Conservation (phyloP, 2,329 filamentous ascomycete species). For the Colletotrichum chrysophilum region DNA sequence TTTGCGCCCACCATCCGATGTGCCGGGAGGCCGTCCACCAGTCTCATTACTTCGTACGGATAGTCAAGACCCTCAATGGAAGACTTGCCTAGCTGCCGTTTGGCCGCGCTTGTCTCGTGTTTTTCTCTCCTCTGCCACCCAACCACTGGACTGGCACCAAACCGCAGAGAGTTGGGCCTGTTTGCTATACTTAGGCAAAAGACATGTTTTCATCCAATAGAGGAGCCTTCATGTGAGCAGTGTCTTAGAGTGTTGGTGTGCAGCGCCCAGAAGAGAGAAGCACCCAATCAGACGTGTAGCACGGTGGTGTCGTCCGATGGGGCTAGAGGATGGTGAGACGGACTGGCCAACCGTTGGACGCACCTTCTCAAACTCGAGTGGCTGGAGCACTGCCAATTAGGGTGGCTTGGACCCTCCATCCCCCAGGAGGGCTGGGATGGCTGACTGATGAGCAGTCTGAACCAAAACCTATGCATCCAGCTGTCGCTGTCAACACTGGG, state of each 20-base stretch:
- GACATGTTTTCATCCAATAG: background rate
- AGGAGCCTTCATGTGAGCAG: background rate
- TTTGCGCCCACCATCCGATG: conserved; percentile 9
- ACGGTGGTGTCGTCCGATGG: background rate
- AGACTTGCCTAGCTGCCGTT: background rate
- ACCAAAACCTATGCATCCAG: background rate
- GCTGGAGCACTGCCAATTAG: background rate
- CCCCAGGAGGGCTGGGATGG: background rate
- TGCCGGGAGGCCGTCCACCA: conserved; percentile 11
- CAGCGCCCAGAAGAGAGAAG: background rate
- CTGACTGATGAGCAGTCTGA: background rate
- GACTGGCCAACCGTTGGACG: background rate
- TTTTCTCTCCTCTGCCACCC: background rate
- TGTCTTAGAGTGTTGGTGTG: background rate
- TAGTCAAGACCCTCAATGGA: background rate
- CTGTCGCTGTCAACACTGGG: background rate
- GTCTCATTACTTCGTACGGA: background rate
- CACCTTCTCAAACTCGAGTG: conserved; percentile 8
- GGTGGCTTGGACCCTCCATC: background rate
- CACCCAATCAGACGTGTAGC: background rate
- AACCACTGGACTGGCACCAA: background rate
- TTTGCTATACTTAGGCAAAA: background rate
- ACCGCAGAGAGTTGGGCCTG: background rate
- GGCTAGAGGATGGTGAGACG: conserved; percentile 14
- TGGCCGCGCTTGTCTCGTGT: background rate